A percentile compares a stretch with the other conserved stretches of the same genome.
Conservation (phyloP, 2,329 filamentous ascomycete genomes). For the Cladosporium sp. region DNA sequence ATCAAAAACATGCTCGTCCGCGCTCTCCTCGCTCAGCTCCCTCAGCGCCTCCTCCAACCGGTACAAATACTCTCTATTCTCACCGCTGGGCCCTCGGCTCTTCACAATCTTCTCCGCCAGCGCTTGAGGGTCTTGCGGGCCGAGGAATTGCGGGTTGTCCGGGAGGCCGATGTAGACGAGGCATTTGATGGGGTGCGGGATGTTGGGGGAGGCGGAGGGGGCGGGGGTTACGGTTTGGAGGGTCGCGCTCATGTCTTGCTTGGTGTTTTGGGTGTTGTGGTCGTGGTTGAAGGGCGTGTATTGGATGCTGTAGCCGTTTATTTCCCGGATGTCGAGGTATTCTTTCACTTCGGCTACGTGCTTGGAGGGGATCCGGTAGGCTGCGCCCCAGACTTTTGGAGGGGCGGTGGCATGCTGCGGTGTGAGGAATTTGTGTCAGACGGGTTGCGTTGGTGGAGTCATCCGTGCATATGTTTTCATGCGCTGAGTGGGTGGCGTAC, state of each 20-base stretch:
- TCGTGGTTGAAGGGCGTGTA: constrained; percentile 66
- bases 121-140: constrained; percentile 69
- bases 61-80: constrained; percentile 85
- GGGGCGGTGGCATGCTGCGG: constrained; percentile 57
- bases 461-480: background rate
- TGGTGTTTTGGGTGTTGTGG: constrained; percentile 7
- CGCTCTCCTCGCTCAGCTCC: constrained; percentile 66
- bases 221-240: constrained; percentile 13
- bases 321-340: constrained; percentile 94
- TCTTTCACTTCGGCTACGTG: constrained; percentile 74
- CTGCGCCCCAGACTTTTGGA: constrained; percentile 80
- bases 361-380: constrained; percentile 69
- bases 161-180: constrained; percentile 95
- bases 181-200: constrained; percentile 43
- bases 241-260: constrained; percentile 48
- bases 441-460: background rate
- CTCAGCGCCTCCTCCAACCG: constrained; percentile 70
- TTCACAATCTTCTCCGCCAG: constrained; percentile 76
- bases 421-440: background rate
- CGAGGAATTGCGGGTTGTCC: constrained; percentile 86
- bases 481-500: constrained; percentile 34
- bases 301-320: constrained; percentile 95
- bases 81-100: constrained; percentile 76
- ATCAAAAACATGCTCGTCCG: constrained; percentile 80
- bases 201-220: constrained; percentile 13